Evolutionary conservation across 108 stramenopile species (phyloP), one percentile per base, ranked within the genome.

Genomic region (Nitzschia sp.): DNA sequence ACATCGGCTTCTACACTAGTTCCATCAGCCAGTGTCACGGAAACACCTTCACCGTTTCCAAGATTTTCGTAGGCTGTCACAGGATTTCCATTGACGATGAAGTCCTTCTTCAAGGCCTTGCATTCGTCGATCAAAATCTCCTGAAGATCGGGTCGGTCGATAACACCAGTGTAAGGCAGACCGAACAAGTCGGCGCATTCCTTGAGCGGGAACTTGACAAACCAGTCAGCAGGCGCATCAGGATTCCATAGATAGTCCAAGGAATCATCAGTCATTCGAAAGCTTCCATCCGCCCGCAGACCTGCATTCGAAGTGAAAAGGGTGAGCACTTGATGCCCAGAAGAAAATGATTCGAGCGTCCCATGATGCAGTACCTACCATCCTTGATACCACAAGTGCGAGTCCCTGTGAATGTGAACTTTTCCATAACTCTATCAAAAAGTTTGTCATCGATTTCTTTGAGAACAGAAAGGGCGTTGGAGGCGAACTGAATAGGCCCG

Each of bases 401-500:
- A 9, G 94, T 93, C 28, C 96, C 97, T 11, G 97, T 98, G 69
- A 96, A 97, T 35, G 97, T 98, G 75, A 97, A 97, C 52, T 92
- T 87, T 17, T 95, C 96, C 97, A 98, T 97, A 34, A 98, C 78
- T 48, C 90, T 83, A 41, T 92, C 89, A 68, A 96, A 97, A 47
- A 96, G 66, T 2, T 47, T 58, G 22, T 92, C 85, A 61, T 97
- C 96, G 73, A 97, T 95, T 72, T 95, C 96, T 82, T 96, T 91
- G 53, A 98, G 70, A 0, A 93, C 90, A 3, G 92, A 92, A 63
- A 98, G 78, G 0, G 97, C 97, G 69, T 98, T 98, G 45, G 94
- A 95, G 1, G 96, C 96, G 54, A 98, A 95, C 81, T 98, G 97
- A 66, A 98, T 98, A 9, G 97, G 97, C 23, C 97, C 97, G 13